These are phyloP conservation scores for Periconia sp. DNA, from an alignment of 2,329 filamentous ascomycete genomes.

Conservation along the genomic window DNA sequence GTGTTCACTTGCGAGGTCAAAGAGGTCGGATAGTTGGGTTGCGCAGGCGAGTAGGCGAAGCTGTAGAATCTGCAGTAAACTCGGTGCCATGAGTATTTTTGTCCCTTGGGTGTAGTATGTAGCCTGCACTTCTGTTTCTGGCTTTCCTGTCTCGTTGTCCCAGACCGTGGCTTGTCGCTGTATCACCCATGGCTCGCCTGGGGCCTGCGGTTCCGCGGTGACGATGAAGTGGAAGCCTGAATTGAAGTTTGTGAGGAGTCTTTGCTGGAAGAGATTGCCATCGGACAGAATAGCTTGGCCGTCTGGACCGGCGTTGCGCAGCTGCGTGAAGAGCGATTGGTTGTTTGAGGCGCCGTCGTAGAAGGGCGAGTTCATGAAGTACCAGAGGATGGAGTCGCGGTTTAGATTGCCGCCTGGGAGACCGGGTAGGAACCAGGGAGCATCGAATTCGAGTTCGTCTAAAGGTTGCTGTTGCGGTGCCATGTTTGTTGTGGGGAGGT, in stretches of 20 bases:
- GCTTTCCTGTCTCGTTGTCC: slow-evolving; percentile 52
- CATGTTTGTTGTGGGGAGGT: slow-evolving; percentile 24
- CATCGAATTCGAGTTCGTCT: slow-evolving; percentile 40
- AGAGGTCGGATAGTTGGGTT: slow-evolving; percentile 61
- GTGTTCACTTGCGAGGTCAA: slow-evolving; percentile 60
- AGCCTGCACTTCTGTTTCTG: slow-evolving; percentile 59
- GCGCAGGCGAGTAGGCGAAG: slow-evolving; percentile 62
- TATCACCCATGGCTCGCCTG: slow-evolving; percentile 64
- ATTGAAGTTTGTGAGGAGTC: slow-evolving; percentile 56
- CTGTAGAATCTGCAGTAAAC: slow-evolving; percentile 63
- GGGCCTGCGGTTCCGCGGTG: slow-evolving; percentile 60
- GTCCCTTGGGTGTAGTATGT: slow-evolving; percentile 68
- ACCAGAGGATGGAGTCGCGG: slow-evolving; percentile 58
- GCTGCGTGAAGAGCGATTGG: slow-evolving; percentile 58
- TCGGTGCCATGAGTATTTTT: slow-evolving; percentile 67
- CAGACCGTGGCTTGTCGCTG: slow-evolving; percentile 58
- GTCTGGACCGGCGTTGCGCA: slow-evolving; percentile 55
- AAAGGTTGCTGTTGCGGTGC: slow-evolving; percentile 33
- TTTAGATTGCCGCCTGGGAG: slow-evolving; percentile 31
- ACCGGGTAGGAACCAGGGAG: slow-evolving; percentile 27
- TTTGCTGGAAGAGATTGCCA: slow-evolving; percentile 62
- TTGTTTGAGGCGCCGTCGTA: slow-evolving; percentile 68
- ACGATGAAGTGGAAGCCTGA: slow-evolving; percentile 66
- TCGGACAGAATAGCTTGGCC: slow-evolving; percentile 59
- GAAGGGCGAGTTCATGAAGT: slow-evolving; percentile 68